These are phyloP conservation scores for Pseudevernia furfuracea DNA, from an alignment of 495 filamentous ascomycete genomes.

Conservation along the genomic window DNA sequence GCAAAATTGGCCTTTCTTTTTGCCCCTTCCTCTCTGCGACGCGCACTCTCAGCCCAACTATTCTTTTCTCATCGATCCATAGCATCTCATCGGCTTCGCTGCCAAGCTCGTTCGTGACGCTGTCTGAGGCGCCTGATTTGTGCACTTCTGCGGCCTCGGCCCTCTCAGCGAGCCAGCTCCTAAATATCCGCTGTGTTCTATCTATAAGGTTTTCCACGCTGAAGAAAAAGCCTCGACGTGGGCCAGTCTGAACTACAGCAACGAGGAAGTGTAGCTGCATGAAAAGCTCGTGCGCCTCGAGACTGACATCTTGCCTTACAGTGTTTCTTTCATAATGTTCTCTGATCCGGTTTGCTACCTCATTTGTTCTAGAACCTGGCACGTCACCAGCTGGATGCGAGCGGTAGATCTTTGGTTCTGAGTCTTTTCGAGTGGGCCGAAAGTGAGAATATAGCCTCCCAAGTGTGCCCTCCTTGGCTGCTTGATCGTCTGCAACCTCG, in stretches of 20 bases:
- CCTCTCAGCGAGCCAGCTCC: constrained; percentile 56
- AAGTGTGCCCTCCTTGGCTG: constrained; percentile 29
- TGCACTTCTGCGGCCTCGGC: constrained; percentile 15
- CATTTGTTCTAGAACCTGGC: constrained; percentile 34
- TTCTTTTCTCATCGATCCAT: constrained; percentile 50
- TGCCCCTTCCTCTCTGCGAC: constrained; percentile 38
- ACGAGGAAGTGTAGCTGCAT: constrained; percentile 61
- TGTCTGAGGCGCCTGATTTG: constrained; percentile 11
- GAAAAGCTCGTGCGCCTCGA: constrained; percentile 63
- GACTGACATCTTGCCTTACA: constrained; percentile 50
- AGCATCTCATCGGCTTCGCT: constrained; percentile 33
- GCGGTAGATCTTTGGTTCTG: constrained; percentile 33
- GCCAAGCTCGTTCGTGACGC: background rate
- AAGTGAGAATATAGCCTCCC: constrained; percentile 51
- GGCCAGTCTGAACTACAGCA: constrained; percentile 60
- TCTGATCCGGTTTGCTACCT: constrained; percentile 16
- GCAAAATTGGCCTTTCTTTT: constrained; percentile 35
- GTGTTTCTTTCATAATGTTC: constrained; percentile 27
- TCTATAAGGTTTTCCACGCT: constrained; percentile 57
- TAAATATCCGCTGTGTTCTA: constrained; percentile 53
- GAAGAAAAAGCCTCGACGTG: constrained; percentile 49
- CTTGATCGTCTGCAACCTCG: constrained; percentile 28
- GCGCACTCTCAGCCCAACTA: constrained; percentile 51
- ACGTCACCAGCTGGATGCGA: constrained; percentile 36
- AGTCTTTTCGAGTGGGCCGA: constrained; percentile 46